These are phyloP conservation scores for Trichomonas vaginalis DNA, from an alignment of 208 protist species.

Conservation along the genomic window DNA sequence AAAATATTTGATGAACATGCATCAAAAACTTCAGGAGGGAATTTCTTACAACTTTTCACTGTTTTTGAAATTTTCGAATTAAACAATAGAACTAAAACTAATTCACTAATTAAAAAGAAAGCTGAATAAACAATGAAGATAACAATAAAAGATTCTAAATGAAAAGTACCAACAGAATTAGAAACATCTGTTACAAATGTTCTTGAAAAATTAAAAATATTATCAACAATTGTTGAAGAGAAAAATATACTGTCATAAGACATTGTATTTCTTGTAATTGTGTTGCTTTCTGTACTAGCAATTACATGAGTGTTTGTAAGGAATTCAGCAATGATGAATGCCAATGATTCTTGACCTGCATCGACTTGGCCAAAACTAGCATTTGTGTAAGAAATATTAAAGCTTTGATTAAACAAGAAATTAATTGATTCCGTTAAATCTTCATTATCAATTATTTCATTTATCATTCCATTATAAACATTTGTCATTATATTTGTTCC, in stretches of 20 bases:
- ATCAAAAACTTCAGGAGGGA: neutral
- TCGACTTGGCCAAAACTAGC: neutral
- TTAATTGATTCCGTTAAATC: neutral
- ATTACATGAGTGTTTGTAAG: neutral
- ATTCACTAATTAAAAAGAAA: neutral
- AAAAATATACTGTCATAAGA: neutral
- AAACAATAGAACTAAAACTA: neutral
- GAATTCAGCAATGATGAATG: neutral
- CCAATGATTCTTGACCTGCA: neutral
- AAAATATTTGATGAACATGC: neutral
- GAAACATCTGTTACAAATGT: neutral
- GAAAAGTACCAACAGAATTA: neutral
- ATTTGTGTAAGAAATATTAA: neutral
- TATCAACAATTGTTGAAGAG: neutral
- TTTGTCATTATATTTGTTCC: neutral
- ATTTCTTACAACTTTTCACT: neutral
- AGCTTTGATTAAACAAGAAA: neutral
- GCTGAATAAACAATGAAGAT: neutral
- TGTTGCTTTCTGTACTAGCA: neutral
- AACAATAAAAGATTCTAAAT: neutral
- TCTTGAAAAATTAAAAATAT: neutral
- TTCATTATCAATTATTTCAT: neutral
- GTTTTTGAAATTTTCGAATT: neutral
- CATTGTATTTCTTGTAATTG: neutral
- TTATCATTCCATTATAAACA: neutral